Percentiles rank a stretch among this genome's conserved stretches.
Evolutionary conservation across 768 basidiomycete genomes (phyloP).

Genomic region (Strobilomyces dryophilus): DNA sequence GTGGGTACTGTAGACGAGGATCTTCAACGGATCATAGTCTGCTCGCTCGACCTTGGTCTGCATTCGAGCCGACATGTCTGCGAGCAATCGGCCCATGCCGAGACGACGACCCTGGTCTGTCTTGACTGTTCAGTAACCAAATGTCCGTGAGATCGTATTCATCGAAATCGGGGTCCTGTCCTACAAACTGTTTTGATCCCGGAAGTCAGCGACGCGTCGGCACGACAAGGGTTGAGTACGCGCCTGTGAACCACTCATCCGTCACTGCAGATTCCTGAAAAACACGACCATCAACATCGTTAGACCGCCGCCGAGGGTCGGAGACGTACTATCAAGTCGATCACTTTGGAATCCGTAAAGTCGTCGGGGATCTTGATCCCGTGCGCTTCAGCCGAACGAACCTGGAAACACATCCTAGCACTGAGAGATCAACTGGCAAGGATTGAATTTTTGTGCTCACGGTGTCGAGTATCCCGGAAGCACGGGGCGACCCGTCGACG

Average conservation of each 20-base stretch:
- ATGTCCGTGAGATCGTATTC: neutral
- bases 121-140: constrained; percentile 45
- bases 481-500: constrained; percentile 71
- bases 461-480: constrained; percentile 73
- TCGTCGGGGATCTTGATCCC: constrained; percentile 67
- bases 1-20: constrained; percentile 69
- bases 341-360: constrained; percentile 58
- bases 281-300: neutral
- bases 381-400: constrained; percentile 68
- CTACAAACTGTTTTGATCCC: constrained; percentile 21
- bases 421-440: neutral
- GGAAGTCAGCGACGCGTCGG: constrained; percentile 1
- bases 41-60: constrained; percentile 47
- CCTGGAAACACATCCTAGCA: constrained; percentile 29
- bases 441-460: constrained; percentile 26
- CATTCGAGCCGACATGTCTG: constrained; percentile 62
- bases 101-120: constrained; percentile 70
- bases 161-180: neutral
- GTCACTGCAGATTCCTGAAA: constrained; percentile 62
- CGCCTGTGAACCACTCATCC: constrained; percentile 75
- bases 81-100: constrained; percentile 73
- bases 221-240: constrained; percentile 4
- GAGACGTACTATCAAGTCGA: constrained; percentile 52
- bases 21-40: constrained; percentile 48
- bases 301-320: neutral